Evolutionary conservation across 257 asterid genomes (phyloP), one percentile per base, ranked within the genome.

Genomic region (Verbena officinalis): DNA sequence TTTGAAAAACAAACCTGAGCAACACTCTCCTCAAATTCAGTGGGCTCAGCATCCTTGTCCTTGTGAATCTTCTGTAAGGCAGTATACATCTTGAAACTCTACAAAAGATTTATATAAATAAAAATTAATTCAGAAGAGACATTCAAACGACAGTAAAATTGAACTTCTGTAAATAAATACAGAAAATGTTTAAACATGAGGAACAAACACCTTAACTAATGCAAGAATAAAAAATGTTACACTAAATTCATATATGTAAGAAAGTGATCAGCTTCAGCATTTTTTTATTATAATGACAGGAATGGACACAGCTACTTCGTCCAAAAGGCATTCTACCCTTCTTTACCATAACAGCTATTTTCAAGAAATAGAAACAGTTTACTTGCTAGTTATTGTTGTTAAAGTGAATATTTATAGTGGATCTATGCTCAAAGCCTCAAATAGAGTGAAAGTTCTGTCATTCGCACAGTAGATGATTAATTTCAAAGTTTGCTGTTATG

Each of bases 1-100:
- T 43, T 4, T n/a, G 38, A 21, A 5, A 20, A 5, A 20, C 12
- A 23, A 14, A 90, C 97, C 97, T 88, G 97, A 31, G 95, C 93
- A 43, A 91, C 97, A 42, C 80, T 70, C 81, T 79, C 86, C 75
- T 88, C 97, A 61, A 91, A 88, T 16, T 91, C 97, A 23, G 97
- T 60, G 38, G 96, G 97, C 64, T 91, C 97, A 40, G 82, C 95
- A 59, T 67, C 85, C 84, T 76, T 80, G 64, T 91, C 97, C 73
- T 91, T 91, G 78, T 75, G 86, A 36, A 91, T 84, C 77, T 91
- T 88, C 55, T 84, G 85, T 33, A 16, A 10, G 31, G 97, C 83
- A 0, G 96, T 82, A 74, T 74, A 90, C 97, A 90, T 90, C 80
- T 81, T 86, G 84, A 67, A 75, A 65, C 60, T 44, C 75, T 62